Base-by-base conservation (phyloP, 2,329 filamentous ascomycete genomes). In the Cyphellophora attinorum region DNA sequence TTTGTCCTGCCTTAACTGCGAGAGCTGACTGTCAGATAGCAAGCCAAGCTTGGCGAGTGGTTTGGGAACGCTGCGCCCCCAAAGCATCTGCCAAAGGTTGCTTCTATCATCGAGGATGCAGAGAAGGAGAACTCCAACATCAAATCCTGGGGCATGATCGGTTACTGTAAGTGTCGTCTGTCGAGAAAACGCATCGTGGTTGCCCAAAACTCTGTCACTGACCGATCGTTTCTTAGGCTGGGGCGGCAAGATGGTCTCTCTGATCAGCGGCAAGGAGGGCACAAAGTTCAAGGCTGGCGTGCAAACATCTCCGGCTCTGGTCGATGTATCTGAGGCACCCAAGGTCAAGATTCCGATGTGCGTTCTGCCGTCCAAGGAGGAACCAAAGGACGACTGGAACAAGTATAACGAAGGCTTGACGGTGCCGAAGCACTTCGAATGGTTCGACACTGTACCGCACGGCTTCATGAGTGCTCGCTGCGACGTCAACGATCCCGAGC, bases 151-250 rank as follows among this genome's bases (percentile, higher is more conserved):
- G 74, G 67, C 2, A 63, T 78, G 29, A 52, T 79, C 16, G 74
- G 74, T 11, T 76, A 62, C 63, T 79, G 74, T 63, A 76, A 71
- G 70, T 69, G 69, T 29, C 67, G n/a, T n/a, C n/a, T n/a, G n/a
- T n/a, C n/a, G n/a, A 64, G 13, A 65, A 64, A 53, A 53, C 58
- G 11, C 33, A 37, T 41, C 12, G 10, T 19, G 6, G 18, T 6
- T 11, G 27, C 5, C 18, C 12, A 11, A n/a, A 11, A 13, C 6
- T 32, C 13, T 37, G n/a, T 11, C 19, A 12, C 13, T 37, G 16
- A 16, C 3, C n/a, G n/a, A 19, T 5, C 28, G 12, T 23, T 36
- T 27, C 38, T 12, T 5, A 29, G 8, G 13, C 12, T 27, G 15
- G n/a, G 42, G 45, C 25, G 44, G 43, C 16, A 59, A 75, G 64